Conservation (phyloP, 768 basidiomycete species). For the Mycena haematopus region DNA sequence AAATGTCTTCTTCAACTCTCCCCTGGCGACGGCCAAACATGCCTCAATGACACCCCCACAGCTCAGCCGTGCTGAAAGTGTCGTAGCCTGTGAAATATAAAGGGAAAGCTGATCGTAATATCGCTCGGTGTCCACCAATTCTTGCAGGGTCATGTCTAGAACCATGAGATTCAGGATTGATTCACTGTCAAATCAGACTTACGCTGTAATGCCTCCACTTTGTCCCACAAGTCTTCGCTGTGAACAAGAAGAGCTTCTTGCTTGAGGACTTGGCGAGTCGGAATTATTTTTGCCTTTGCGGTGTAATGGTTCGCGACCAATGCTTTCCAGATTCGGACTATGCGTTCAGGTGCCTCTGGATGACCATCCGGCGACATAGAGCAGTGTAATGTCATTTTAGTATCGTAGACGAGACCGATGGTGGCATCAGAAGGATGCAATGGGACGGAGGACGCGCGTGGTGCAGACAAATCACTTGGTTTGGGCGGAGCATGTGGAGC, state of each 20-base stretch:
- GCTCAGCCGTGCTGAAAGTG: slow-evolving; percentile 83
- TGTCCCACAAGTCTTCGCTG: slow-evolving; percentile 90
- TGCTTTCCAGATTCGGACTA: slow-evolving; percentile 73
- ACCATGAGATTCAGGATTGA: slow-evolving; percentile 2
- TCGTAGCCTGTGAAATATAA: slow-evolving; percentile 88
- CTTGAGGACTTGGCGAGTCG: slow-evolving; percentile 73
- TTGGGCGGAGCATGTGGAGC: not conserved
- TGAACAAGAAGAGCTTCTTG: slow-evolving; percentile 91
- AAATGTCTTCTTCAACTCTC: slow-evolving; percentile 83
- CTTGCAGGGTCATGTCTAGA: slow-evolving; percentile 76
- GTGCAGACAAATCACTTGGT: slow-evolving; percentile 8
- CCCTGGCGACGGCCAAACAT: slow-evolving; percentile 80
- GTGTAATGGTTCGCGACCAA: slow-evolving; percentile 67
- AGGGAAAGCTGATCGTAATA: slow-evolving; percentile 94
- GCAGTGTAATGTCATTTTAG: slow-evolving; percentile 86
- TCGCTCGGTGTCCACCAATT: slow-evolving; percentile 73
- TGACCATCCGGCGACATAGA: slow-evolving; percentile 52
- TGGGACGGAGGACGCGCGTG: slow-evolving; percentile 53
- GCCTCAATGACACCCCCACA: slow-evolving; percentile 97
- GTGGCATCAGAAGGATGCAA: slow-evolving; percentile 45
- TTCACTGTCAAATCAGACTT: slow-evolving; percentile 39
- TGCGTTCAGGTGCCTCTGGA: slow-evolving; percentile 85
- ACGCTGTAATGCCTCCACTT: slow-evolving; percentile 85
- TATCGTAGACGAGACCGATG: slow-evolving; percentile 88
- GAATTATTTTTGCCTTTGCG: slow-evolving; percentile 77